Evolutionary conservation across 108 stramenopile species (phyloP).

Genomic region (Cyclotella atomus): DNA sequence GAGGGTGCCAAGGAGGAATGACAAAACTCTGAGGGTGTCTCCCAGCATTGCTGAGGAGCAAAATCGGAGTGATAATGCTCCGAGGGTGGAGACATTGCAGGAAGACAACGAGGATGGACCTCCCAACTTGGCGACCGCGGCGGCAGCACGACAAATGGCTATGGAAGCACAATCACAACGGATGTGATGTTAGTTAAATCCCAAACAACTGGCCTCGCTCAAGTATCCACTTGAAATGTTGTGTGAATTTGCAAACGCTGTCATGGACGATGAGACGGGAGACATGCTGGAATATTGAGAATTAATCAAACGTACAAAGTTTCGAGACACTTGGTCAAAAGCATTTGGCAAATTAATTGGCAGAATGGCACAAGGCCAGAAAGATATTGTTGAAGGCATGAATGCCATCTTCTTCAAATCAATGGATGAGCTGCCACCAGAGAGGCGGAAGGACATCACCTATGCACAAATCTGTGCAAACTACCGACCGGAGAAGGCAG

Average conservation of each 20-base stretch:
- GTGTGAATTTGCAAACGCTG: neutral
- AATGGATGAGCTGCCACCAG: neutral
- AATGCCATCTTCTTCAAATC: neutral
- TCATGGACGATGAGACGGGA: neutral
- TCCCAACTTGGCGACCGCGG: no score
- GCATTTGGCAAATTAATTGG: neutral
- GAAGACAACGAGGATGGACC: no score
- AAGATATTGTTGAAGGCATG: constrained; percentile 4
- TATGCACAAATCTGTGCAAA: constrained; percentile 4
- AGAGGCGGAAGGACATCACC: neutral
- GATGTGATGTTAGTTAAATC: neutral
- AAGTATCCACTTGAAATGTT: neutral
- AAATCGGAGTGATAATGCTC: neutral
- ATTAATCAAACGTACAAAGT: neutral
- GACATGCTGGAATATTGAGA: constrained; percentile 6
- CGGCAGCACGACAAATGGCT: neutral
- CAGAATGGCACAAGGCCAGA: neutral
- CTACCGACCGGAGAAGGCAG: neutral
- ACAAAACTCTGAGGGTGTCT: no score
- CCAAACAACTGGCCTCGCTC: neutral
- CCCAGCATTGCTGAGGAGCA: no score
- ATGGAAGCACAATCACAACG: neutral
- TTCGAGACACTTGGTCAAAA: neutral
- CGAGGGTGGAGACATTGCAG: neutral
- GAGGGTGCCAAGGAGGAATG: neutral